A percentile compares a stretch with the other conserved stretches of the same genome.
phyloP scores from a whole-genome alignment of 306 rosid genomes.

The Calophaca sinica region DNA sequence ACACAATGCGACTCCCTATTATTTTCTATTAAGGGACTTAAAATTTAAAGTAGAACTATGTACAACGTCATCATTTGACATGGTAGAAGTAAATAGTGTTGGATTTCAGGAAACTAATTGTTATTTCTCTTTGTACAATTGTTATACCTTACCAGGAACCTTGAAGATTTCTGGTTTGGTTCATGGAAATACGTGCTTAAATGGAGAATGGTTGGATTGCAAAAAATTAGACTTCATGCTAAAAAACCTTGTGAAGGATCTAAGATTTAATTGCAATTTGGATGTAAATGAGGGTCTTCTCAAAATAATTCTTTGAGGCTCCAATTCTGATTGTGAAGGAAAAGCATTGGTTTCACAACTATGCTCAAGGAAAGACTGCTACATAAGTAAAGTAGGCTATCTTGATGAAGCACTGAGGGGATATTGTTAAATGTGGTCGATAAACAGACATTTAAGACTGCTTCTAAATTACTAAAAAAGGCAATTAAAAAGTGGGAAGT shows the following conservation, averaged over 20 bases:
- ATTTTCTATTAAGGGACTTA: no score
- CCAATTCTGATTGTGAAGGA: conserved; percentile 6
- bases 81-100: conserved; percentile 35
- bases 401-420: no score
- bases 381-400: conserved; percentile 56
- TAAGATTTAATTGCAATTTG: conserved; percentile 69
- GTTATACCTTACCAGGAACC: no score
- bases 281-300: conserved; percentile 72
- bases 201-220: conserved; percentile 64
- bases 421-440: no score
- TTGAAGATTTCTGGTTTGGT: conserved; percentile 86
- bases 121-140: no score
- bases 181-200: conserved; percentile 78
- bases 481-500: no score
- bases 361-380: conserved; percentile 63
- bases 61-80: conserved; percentile 35
- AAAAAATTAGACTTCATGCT: conserved; percentile 57
- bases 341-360: conserved; percentile 49
- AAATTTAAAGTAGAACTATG: conserved; percentile 63
- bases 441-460: no score
- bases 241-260: conserved; percentile 61
- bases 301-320: conserved; percentile 64
- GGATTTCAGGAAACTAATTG: no score
- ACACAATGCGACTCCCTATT: no score
- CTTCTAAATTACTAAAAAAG: no score